These are phyloP conservation scores for Diophrys appendiculata DNA, from an alignment of 73 alveolate species.

Conservation along the genomic window DNA sequence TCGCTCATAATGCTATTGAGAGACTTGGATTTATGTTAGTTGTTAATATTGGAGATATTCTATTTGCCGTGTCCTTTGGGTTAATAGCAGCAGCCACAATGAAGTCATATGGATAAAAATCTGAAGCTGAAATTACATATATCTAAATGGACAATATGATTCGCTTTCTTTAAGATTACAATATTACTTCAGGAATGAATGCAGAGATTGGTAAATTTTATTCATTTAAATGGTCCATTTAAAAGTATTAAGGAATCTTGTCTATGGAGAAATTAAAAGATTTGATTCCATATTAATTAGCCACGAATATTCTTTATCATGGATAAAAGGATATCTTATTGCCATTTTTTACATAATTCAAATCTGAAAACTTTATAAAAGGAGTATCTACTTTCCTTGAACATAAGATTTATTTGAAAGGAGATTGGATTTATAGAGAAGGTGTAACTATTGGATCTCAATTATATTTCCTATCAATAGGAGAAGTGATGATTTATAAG, in stretches of 20 bases:
- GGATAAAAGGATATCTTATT: background rate
- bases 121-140: background rate
- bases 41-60: constrained; percentile 36
- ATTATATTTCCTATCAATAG: constrained; percentile 2
- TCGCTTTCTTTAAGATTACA: constrained; percentile 3
- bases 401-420: background rate
- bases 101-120: background rate
- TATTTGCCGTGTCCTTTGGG: constrained; percentile 61
- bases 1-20: constrained; percentile 34
- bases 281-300: background rate
- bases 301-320: background rate
- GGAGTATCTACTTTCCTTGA: constrained; percentile 23
- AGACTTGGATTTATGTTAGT: constrained; percentile 40
- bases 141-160: background rate
- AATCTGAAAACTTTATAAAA: constrained; percentile 28
- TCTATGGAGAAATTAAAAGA: background rate
- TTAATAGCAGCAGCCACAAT: constrained; percentile 33
- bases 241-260: background rate
- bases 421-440: background rate
- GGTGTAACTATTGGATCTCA: background rate
- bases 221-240: background rate
- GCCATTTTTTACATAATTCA: constrained; percentile 24
- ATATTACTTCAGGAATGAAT: background rate
- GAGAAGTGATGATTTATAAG: background rate
- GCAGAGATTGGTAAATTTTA: background rate